Conservation (phyloP, 1,284 basidiomycete genomes). For the Ustilago vetiveriae region DNA sequence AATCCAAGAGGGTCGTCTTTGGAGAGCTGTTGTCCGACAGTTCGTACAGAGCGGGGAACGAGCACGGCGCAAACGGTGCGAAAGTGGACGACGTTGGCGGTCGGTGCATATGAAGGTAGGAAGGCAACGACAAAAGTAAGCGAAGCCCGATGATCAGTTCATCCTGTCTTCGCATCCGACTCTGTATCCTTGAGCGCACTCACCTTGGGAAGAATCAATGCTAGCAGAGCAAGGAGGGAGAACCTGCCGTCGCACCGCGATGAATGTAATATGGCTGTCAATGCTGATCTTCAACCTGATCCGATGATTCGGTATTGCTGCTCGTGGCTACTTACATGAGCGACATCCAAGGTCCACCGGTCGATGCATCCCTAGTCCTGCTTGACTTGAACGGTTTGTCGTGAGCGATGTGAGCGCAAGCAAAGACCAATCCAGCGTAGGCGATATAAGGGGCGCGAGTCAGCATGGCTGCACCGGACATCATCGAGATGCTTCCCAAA, state of each 20-base stretch:
- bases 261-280: background rate
- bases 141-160: background rate
- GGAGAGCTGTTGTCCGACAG: conserved; percentile 11
- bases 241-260: conserved; percentile 17
- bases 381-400: conserved; percentile 48
- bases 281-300: no score
- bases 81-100: no score
- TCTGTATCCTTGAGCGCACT: background rate
- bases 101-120: no score
- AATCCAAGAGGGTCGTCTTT: conserved; percentile 26
- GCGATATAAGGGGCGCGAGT: conserved; percentile 32
- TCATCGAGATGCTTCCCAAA: conserved; percentile 32
- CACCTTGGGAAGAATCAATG: conserved; percentile 42
- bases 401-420: conserved; percentile 47
- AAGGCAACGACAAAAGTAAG: background rate
- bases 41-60: no score
- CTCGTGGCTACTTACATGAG: conserved; percentile 38
- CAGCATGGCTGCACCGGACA: conserved; percentile 44
- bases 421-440: conserved; percentile 46
- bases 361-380: conserved; percentile 24
- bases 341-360: conserved; percentile 39
- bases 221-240: conserved; percentile 28
- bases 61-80: no score
- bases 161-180: background rate
- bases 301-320: no score